Conservation (phyloP, 1,284 basidiomycete genomes). For the Moesziomyces aphidis region DNA sequence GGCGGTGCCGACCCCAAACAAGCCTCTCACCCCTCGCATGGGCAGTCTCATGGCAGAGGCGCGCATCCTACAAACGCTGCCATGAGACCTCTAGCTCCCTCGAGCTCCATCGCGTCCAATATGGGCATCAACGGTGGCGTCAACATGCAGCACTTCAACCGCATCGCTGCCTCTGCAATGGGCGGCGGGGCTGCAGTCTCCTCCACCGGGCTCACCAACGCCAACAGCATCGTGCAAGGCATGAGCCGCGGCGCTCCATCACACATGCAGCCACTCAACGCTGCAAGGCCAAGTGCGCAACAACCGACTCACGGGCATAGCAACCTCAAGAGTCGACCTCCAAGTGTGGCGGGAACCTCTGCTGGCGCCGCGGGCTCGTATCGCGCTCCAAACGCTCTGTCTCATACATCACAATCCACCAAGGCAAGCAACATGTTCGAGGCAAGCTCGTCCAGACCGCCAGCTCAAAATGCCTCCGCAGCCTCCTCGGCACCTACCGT, state of each 20-base stretch:
- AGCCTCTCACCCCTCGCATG: conserved; percentile 17
- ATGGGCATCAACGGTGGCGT: conserved; percentile 44
- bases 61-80: conserved; percentile 18
- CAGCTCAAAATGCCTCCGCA: conserved; percentile 1
- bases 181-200: conserved; percentile 3
- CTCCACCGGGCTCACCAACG: conserved; percentile 17
- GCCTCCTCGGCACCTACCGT: conserved; percentile 18
- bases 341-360: conserved; percentile 21
- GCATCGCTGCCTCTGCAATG: conserved; percentile 27
- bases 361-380: conserved; percentile 10
- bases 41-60: conserved; percentile 7
- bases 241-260: conserved; percentile 9
- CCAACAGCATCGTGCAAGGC: conserved; percentile 24
- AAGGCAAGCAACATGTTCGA: background rate
- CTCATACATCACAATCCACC: conserved; percentile 5
- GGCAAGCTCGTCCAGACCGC: conserved; percentile 2
- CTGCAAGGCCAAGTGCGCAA: conserved; percentile 27
- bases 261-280: conserved; percentile 27
- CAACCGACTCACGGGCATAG: background rate
- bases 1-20: conserved; percentile 31
- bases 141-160: conserved; percentile 52
- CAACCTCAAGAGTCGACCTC: conserved; percentile 29
- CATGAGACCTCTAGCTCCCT: conserved; percentile 29
- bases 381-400: conserved; percentile 6
- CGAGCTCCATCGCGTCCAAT: conserved; percentile 41